These are phyloP conservation scores for Trypanosomatidae sp. DNA, from an alignment of 208 protist genomes.

Conservation along the genomic window DNA sequence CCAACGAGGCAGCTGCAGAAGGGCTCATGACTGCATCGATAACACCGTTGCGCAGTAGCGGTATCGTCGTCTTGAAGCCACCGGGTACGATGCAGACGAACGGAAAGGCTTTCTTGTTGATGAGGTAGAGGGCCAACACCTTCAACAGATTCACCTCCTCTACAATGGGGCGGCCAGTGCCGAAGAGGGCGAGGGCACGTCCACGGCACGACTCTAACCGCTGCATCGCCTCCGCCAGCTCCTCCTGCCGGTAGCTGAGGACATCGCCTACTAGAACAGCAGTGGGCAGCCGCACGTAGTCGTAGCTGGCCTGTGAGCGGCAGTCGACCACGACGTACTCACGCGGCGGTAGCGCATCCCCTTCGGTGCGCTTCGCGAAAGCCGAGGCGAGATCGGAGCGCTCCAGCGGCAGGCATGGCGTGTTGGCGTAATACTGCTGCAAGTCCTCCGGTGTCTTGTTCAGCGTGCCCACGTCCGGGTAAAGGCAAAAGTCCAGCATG, in stretches of 20 bases:
- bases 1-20: slow-evolving; percentile 13
- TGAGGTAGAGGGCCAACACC: slow-evolving; percentile 78
- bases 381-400: slow-evolving; percentile 62
- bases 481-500: slow-evolving; percentile 67
- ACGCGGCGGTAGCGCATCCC: too few relatives aligned
- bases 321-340: slow-evolving; percentile 91
- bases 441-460: slow-evolving; percentile 56
- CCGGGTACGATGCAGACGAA: slow-evolving; percentile 73
- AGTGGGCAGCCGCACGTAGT: slow-evolving; percentile 81
- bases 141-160: slow-evolving; percentile 91
- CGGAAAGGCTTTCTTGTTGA: slow-evolving; percentile 59
- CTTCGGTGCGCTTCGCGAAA: slow-evolving; percentile 60
- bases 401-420: slow-evolving; percentile 68
- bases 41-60: slow-evolving; percentile 51
- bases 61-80: slow-evolving; percentile 75
- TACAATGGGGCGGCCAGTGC: slow-evolving; percentile 37
- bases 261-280: slow-evolving; percentile 70
- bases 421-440: slow-evolving; percentile 59
- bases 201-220: slow-evolving; percentile 45
- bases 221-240: slow-evolving; percentile 43
- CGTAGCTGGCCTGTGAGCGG: slow-evolving; percentile 72
- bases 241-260: slow-evolving; percentile 39
- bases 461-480: slow-evolving; percentile 38
- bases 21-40: slow-evolving; percentile 36
- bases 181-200: slow-evolving; percentile 52